phyloP scores from a whole-genome alignment of 2,329 filamentous ascomycete species.

The Teratosphaeria viscida region DNA sequence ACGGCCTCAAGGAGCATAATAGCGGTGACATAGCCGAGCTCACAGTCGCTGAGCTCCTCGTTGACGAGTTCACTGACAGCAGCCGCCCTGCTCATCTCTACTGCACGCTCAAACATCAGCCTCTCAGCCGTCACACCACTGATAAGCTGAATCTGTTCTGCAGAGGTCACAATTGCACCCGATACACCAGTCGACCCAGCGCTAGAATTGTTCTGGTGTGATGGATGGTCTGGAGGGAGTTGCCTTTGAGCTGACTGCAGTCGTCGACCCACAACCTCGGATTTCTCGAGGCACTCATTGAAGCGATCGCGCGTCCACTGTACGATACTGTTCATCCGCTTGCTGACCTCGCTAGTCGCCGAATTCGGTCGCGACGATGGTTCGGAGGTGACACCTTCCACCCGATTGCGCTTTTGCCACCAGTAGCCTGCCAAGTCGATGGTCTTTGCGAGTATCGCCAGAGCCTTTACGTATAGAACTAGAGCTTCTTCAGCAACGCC shows the following conservation, averaged over 20 bases:
- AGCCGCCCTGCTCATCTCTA: constrained; percentile 92
- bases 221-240: constrained; percentile 74
- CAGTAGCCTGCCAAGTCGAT: constrained; percentile 92
- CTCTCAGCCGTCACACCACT: constrained; percentile 89
- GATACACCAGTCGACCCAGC: constrained; percentile 40
- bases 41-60: constrained; percentile 75
- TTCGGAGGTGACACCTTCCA: constrained; percentile 42
- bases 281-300: constrained; percentile 95
- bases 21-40: constrained; percentile 85
- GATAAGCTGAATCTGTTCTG: constrained; percentile 73
- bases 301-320: constrained; percentile 92
- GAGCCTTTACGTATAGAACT: constrained; percentile 89
- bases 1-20: constrained; percentile 93
- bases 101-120: constrained; percentile 91
- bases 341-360: constrained; percentile 17
- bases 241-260: constrained; percentile 76
- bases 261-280: constrained; percentile 82
- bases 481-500: constrained; percentile 86
- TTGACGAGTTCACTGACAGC: constrained; percentile 94
- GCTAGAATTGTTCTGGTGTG: constrained; percentile 70
- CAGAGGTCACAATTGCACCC: constrained; percentile 51
- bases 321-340: constrained; percentile 79
- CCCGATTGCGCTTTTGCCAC: constrained; percentile 53
- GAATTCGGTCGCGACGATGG: constrained; percentile 11
- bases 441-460: constrained; percentile 79